phyloP scores from a whole-genome alignment of 1,139 yeast genomes.

The Suhomyces kunorum region DNA sequence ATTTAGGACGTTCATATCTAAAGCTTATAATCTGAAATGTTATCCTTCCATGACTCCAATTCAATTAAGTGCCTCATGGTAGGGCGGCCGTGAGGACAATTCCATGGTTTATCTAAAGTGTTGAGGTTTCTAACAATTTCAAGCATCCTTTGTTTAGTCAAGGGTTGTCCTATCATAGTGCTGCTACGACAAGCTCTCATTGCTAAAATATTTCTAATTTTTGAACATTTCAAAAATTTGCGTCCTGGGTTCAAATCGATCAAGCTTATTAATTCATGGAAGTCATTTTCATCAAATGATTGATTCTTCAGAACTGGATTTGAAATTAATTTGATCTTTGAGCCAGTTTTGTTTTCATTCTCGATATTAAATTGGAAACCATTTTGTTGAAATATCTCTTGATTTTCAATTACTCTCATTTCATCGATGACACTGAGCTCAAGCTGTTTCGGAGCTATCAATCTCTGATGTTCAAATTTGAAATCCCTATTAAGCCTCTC shows the following conservation, averaged over 20 bases:
- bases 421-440: constrained; percentile 80
- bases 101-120: constrained; percentile 89
- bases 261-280: constrained; percentile 71
- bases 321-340: constrained; percentile 55
- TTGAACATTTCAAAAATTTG: constrained; percentile 63
- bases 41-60: constrained; percentile 44
- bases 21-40: constrained; percentile 13
- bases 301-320: constrained; percentile 75
- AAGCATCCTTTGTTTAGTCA: constrained; percentile 61
- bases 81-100: constrained; percentile 98
- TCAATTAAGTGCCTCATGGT: constrained; percentile 89
- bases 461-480: constrained; percentile 56
- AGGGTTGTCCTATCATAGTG: constrained; percentile 86
- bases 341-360: constrained; percentile 47
- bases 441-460: constrained; percentile 64
- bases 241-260: constrained; percentile 39
- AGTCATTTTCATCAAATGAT: constrained; percentile 65
- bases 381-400: constrained; percentile 59
- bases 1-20: not conserved
- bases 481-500: constrained; percentile 64
- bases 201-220: constrained; percentile 81
- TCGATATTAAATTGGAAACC: constrained; percentile 68
- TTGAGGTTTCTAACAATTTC: constrained; percentile 68
- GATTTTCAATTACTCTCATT: constrained; percentile 61
- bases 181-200: constrained; percentile 94